Evolutionary conservation across 441 rosid species (phyloP).

Genomic region (Erodium chrysanthum): DNA sequence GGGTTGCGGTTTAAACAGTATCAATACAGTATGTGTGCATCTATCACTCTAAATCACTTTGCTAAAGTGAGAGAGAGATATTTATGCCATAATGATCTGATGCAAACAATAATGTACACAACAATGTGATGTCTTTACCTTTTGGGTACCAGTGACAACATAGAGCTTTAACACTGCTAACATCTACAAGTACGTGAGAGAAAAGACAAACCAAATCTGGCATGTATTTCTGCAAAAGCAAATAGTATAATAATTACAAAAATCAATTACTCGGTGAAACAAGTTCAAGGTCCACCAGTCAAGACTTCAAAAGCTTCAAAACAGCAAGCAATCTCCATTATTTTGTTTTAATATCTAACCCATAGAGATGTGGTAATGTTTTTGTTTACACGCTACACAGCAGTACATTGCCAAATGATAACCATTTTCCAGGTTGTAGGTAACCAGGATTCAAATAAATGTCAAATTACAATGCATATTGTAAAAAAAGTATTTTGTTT

Average conservation of each 20-base stretch:
- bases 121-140: constrained; percentile 37
- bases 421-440: background rate
- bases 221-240: constrained; percentile 71
- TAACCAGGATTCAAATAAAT: background rate
- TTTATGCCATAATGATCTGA: background rate
- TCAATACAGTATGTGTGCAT: background rate
- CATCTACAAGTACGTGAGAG: constrained; percentile 76
- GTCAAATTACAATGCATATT: background rate
- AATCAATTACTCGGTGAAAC: background rate
- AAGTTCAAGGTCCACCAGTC: background rate
- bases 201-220: constrained; percentile 74
- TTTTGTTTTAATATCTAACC: background rate
- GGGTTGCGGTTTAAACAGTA: background rate
- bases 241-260: constrained; percentile 1
- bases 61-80: background rate
- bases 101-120: background rate
- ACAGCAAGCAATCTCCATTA: too few relatives aligned
- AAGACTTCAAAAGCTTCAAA: background rate
- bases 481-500: background rate
- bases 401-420: background rate
- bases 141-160: constrained; percentile 71
- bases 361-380: background rate
- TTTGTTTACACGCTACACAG: background rate
- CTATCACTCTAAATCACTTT: background rate
- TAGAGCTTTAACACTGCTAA: constrained; percentile 74